Percentiles rank a stretch among this genome's conserved stretches.
phyloP scores from a whole-genome alignment of 164 flowering plant species.

The Chloranthus sessilifolius region DNA sequence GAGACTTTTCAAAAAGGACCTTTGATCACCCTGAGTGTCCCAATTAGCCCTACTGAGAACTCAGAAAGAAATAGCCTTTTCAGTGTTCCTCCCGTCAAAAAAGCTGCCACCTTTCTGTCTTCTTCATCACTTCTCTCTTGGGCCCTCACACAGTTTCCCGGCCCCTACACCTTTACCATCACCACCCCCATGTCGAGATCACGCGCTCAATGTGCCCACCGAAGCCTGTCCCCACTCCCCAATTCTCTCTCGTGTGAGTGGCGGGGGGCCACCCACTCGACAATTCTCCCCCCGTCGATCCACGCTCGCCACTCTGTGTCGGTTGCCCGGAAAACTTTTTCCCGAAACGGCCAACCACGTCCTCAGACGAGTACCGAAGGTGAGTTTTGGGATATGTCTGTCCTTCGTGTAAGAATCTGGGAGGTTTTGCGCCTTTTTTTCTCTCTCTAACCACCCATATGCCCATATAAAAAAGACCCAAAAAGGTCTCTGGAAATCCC shows the following conservation, averaged over 20 bases:
- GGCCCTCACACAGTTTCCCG: conserved; percentile 8
- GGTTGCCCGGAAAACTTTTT: no score
- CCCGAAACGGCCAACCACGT: no score
- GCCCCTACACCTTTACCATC: conserved; percentile 23
- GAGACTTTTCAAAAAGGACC: no score
- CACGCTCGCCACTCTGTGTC: not conserved
- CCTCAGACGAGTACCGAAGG: not conserved
- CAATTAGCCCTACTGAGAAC: no score
- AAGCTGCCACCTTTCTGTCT: conserved; percentile 28
- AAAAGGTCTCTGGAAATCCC: conserved; percentile 5
- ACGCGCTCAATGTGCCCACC: conserved; percentile 21
- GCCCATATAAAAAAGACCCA: conserved; percentile 8
- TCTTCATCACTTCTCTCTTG: conserved; percentile 13
- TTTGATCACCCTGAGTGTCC: no score
- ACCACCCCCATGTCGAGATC: conserved; percentile 16
- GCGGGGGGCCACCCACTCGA: conserved; percentile 21
- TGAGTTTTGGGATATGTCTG: conserved; percentile 12
- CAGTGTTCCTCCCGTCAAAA: conserved; percentile 26
- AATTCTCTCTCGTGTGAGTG: no score
- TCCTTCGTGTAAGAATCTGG: no score
- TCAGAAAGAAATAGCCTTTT: conserved; percentile 13
- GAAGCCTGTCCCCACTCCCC: conserved; percentile 7
- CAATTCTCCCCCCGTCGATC: not conserved
- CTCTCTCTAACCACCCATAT: conserved; percentile 14
- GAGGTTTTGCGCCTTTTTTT: conserved; percentile 8